Evolutionary conservation across 2,329 filamentous ascomycete species (phyloP), one percentile per base, ranked within the genome.

Genomic region (Mycosphaerella arachidis): DNA sequence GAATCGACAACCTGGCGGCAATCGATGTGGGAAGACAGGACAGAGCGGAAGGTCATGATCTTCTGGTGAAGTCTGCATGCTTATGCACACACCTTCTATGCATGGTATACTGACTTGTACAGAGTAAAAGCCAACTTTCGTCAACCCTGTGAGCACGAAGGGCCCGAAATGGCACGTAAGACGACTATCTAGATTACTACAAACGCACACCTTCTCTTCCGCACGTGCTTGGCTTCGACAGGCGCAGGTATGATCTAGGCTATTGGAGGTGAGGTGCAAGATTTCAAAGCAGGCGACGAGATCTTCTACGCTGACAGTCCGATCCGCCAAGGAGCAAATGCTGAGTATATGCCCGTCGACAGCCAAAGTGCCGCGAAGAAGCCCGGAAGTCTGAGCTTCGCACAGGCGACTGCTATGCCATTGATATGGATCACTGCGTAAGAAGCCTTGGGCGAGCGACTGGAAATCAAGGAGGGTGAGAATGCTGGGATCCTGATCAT

Each of bases 371-470:
- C 72, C 13, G 74, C 74, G 4, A 66, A 68, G 55, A 80, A 79
- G 63, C 78, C 78, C 13, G 70, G 69, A 50, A 70, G 63, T 0
- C 69, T 79, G 1, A 71, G 73, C 55, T 77, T 74, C 51, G 70
- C 73, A 8, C 67, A 78, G 62, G 72, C 77, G 6, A 77, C 78
- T 20, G 73, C 72, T n/a, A 73, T 79, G 71, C 77, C 77, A 4
- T 57, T 80, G 58, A 78, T 76, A 0, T 79, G 73, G 65, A 72
- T 75, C 18, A 80, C 78, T 1, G 77, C 78, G 3, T 79, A 73
- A 58, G 73, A 79, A 64, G 71, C 76, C 3, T 70, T 80, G 29
- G 72, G 77, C 3, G 76, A 79, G 61, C 69, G 76, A 20, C 67
- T 79, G 56, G 75, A 81, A 51, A 73, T 77, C 31, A 56, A 66